Evolutionary conservation across 352 stramenopile species (phyloP).

Genomic region (Phytopythium ostracodes): DNA sequence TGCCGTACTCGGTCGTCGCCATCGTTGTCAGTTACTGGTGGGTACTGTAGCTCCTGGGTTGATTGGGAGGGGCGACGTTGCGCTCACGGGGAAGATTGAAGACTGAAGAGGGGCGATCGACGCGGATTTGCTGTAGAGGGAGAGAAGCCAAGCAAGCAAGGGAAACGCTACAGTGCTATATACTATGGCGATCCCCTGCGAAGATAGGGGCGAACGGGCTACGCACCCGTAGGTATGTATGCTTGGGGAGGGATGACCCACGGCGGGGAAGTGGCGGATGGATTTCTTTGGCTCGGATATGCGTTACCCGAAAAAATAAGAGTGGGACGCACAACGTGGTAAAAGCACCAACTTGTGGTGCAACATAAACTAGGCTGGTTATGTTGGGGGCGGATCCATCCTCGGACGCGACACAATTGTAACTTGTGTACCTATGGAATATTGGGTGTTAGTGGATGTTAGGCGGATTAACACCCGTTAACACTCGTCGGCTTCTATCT

Average conservation of each 20-base stretch:
- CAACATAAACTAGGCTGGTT: background rate
- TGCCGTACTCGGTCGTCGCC: conserved; percentile 8
- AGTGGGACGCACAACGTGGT: background rate
- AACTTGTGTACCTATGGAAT: no score
- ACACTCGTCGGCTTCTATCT: background rate
- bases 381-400: no score
- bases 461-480: background rate
- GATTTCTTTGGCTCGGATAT: background rate
- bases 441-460: background rate
- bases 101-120: background rate
- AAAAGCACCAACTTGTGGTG: no score
- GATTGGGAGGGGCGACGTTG: background rate
- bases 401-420: no score
- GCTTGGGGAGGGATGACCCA: background rate
- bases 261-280: no score
- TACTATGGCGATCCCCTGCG: no score
- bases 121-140: no score
- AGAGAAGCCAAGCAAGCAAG: background rate
- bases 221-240: no score
- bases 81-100: background rate
- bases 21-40: background rate
- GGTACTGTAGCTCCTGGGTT: no score
- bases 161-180: no score
- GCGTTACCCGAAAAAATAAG: background rate
- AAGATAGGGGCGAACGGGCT: background rate